Base-by-base conservation (phyloP, 2,329 filamentous ascomycete genomes). In the Catunica adiposa region DNA sequence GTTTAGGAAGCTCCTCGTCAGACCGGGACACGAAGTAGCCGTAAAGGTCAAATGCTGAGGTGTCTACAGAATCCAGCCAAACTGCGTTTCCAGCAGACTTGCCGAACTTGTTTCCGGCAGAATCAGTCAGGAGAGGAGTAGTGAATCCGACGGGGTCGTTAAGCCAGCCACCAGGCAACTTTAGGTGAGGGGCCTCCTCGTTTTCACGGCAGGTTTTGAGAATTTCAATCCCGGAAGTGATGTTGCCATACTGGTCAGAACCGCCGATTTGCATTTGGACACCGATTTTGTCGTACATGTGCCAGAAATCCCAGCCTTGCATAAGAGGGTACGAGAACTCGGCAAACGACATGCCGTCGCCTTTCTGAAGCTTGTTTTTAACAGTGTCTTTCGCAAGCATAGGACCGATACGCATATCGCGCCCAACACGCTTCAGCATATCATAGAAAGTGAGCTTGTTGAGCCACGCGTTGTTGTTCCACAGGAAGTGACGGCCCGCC, bases 291-390 rank as follows among this genome's bases (percentile, higher is more conserved):
- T 63, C 67, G 68, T 86, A 94, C 70, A 97, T 77, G 62, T 86
- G 76, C 86, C 87, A 97, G 79, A 89, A 98, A 67, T 98, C 92
- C 84, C 89, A 97, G 22, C 84, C 89, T 66, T 98, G 92, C 63
- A 97, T 79, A 15, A 98, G 70, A 1, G 94, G 92, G 64, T 98
- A 98, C 44, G 82, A 78, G 67, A 98, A 95, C 66, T 98, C 92
- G 37, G 87, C 83, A 63, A 94, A 85, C 0, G 89, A 94, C 84
- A 98, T 90, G 62, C 92, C 94, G 60, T 92, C 86, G 38, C 88
- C 87, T 54, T 82, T 82, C n/a, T 78, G 77, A 73, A 97, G 76
- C 64, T 89, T 87, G 57, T 80, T 82, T 68, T 88, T 92, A 55
- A 94, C 89, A 34, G 86, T 92, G 60, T 97, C 90, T 63, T 88